These are phyloP conservation scores for Tagetes erecta DNA, from an alignment of 129 eudicot genomes.

Conservation along the genomic window DNA sequence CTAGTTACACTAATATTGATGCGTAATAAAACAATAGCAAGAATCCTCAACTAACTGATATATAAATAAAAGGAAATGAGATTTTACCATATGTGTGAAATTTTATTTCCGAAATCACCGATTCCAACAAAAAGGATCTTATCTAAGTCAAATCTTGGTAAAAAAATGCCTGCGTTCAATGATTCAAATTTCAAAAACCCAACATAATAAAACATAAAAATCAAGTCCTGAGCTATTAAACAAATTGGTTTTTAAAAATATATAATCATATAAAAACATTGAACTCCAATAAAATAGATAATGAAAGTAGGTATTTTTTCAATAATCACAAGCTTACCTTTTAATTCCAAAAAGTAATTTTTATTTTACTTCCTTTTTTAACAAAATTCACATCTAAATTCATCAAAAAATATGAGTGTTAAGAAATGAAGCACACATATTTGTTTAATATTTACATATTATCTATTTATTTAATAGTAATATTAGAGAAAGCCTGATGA, in stretches of 20 bases:
- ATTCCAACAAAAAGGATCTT: not conserved
- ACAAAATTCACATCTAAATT: not conserved
- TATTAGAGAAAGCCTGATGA: too few species aligned
- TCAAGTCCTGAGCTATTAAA: too few species aligned
- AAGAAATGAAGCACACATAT: too few species aligned
- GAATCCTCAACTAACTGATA: too few species aligned
- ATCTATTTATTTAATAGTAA: too few species aligned
- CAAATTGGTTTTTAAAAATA: slow-evolving; percentile 4
- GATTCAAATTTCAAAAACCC: not conserved
- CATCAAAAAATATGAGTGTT: not conserved
- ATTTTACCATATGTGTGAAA: not conserved
- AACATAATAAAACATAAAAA: not conserved
- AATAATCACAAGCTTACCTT: not conserved
- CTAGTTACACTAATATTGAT: too few species aligned
- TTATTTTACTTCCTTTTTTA: not conserved
- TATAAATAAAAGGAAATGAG: not conserved
- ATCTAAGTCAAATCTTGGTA: not conserved
- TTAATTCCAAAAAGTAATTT: not conserved
- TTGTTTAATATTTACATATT: too few species aligned
- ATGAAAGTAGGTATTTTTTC: too few species aligned
- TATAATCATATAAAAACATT: not conserved
- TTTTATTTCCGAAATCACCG: not conserved
- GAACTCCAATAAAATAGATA: not conserved
- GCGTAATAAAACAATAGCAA: too few species aligned
- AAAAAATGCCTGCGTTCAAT: not conserved